Evolutionary conservation across 805 yeast genomes (phyloP), one percentile per base, ranked within the genome.

Genomic region (Lipomyces sp.): DNA sequence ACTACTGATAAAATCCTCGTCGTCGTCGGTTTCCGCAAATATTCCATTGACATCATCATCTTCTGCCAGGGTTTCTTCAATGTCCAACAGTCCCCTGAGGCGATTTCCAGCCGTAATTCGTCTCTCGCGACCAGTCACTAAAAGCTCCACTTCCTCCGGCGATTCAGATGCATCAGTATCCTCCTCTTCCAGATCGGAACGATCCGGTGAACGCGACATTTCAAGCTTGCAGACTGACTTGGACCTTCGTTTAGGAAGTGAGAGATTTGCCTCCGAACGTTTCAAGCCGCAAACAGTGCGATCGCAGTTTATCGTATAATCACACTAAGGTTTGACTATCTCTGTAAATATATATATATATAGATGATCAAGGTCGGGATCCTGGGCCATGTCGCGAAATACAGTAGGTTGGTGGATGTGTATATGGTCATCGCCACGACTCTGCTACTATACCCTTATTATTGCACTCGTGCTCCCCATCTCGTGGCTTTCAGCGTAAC

Each of bases 51-150:
- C 64, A 6, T 60, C 66, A 2, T 64, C 89, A 54, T 90, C 92
- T 2, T 80, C 82, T 15, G 80, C 80, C 13, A 79, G 75, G 57
- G 85, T 88, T 69, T 85, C 90, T 72, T 88, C 97, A 35, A 90
- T 83, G 65, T 87, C 89, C 24, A 95, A 79, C 66, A 95, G 82
- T 64, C 86, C 86, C 73, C 86, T 85, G 75, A 95, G 80, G 63
- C 95, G 82, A 61, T 90, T 89, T 15, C 99, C 99, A 1, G 99
- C 99, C 78, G 94, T 95, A 55, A 92, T 77, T 63, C 99, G 85
- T 70, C 91, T 82, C 67, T 86, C 80, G 68, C 98, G 84, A 2
- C 96, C 88, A 29, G 90, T 86, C 72, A 89, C 89, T 64, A 92
- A 81, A 72, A 87, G 89, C 48, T 81, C 84, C 11, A 68, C 65